Base-by-base conservation (phyloP, 176 grass and related monocot species). In the Bolboschoenus planiculmis region DNA sequence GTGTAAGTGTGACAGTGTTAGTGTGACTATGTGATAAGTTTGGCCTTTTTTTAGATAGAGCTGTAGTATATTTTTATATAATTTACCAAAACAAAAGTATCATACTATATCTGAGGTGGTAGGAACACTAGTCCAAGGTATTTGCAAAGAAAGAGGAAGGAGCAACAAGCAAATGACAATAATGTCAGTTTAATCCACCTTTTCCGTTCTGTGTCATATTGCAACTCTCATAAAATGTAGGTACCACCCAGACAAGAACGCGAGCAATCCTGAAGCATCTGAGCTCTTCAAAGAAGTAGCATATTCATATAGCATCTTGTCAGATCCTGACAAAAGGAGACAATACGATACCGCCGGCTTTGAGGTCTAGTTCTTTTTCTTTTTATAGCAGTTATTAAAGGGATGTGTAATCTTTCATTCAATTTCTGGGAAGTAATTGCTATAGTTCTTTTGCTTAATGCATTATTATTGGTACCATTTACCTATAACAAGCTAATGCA, bases 281-380 rank as follows among this genome's bases (percentile, higher is more conserved):
- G 96, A 98, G 56, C 96, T 95, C 81, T 98, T 98, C 83, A 98
- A 98, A 91, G 96, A 98, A 90, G 96, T 98, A 79, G 92, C 96
- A 84, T 98, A 95, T 93, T 98, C 96, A 27, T 98, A 98, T 84
- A 93, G 92, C 83, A 98, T 98, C 79, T 87, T 98, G 83, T 98
- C 96, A 64, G 96, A 98, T 81, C 92, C 92, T 66, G 96, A 98
- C 81, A 98, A 98, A 91, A 89, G 90, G 79, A 95, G 96, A 83
- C 96, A 95, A 79, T 98, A 93, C 78, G 96, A 98, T 83, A 91
- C 96, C 80, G 90, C 96, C 79, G 96, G 96, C 84, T 98, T 98
- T 81, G 96, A 98, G 96, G 95, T 94, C 10, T 83, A 2, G 57
- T 83, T 67, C 81, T 66, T 76, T 2, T 6, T 64, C 43, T 53